These are phyloP conservation scores for Aegilops bicornis DNA, from an alignment of 176 grass and related monocot genomes.

Conservation along the genomic window DNA sequence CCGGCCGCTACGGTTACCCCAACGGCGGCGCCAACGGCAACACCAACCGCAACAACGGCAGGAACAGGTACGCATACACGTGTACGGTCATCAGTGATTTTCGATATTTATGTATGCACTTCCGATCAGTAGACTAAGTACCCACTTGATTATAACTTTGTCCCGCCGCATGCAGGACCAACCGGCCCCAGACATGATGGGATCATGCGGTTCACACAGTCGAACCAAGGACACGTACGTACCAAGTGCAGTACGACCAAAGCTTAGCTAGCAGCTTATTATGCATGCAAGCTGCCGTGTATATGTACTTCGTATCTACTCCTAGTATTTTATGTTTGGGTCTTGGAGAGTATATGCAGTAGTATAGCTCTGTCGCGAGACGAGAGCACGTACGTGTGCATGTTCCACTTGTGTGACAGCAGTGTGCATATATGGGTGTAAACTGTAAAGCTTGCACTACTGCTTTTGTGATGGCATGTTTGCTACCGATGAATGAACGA, in stretches of 20 bases:
- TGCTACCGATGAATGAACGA: background rate
- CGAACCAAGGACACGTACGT: background rate
- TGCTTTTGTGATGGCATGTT: background rate
- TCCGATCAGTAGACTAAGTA: background rate
- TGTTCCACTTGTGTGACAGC: background rate
- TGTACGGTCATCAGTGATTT: background rate
- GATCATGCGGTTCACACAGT: background rate
- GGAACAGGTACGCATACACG: background rate
- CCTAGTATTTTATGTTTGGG: background rate
- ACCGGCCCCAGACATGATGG: constrained; percentile 26
- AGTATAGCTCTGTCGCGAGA: background rate
- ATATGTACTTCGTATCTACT: background rate
- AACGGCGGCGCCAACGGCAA: background rate
- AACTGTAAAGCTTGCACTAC: constrained; percentile 6
- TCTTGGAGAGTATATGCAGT: background rate
- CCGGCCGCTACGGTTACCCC: constrained; percentile 29
- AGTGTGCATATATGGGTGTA: background rate
- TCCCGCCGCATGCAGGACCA: constrained; percentile 16
- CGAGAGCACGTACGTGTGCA: background rate
- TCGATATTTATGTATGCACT: background rate
- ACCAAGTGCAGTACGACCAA: background rate
- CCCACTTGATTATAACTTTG: background rate
- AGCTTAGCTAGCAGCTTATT: background rate
- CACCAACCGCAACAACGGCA: background rate
- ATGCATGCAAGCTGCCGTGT: background rate